Evolutionary conservation across 179 eudicot species (phyloP), one percentile per base, ranked within the genome.

Genomic region (Camellia oleifera): DNA sequence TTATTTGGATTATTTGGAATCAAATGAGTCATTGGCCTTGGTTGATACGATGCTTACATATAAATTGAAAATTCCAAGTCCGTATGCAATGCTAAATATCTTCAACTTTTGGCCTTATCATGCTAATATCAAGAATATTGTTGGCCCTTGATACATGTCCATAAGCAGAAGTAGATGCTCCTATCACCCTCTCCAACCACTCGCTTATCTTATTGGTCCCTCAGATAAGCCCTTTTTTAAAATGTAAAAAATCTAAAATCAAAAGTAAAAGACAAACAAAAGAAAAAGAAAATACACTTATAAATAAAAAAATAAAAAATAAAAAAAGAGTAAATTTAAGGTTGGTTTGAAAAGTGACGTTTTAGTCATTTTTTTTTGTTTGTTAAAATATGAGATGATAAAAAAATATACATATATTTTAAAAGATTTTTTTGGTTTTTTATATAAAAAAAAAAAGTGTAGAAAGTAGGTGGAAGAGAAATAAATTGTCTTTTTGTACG

Each of bases 41-140:
- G 17, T 11, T 50, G 75, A 44, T 69, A 45, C 10, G 2, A 1
- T 69, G 7, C 1, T 0, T 0, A 26, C 32, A 68, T 4, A 42
- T 69, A 17, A 15, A 45, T 69, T 6, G 17, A 57, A 15, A 58
- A 40, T 15, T n/a, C 7, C 1, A 32, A 11, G 78, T 42, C 56
- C 64, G 65, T 44, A 13, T 64, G 42, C 6, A 11, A 42, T 12
- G 74, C 40, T 32, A 32, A 32, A 72, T 80, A 13, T 13, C 9
- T 1, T 3, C 23, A 0, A 14, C 50, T 64, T 71, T 3, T 67
- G 79, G 81, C 77, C 86, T 84, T 84, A 84, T 83, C 86, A 83
- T 12, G 79, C 75, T 45, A 83, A 54, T 80, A 50, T 53, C 45
- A 23, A 4, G 40, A 54, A 23, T 17, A 40, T 50, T n/a, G 12